Base-by-base conservation (phyloP, 2,329 filamentous ascomycete genomes). In the Microdochium paspali region DNA sequence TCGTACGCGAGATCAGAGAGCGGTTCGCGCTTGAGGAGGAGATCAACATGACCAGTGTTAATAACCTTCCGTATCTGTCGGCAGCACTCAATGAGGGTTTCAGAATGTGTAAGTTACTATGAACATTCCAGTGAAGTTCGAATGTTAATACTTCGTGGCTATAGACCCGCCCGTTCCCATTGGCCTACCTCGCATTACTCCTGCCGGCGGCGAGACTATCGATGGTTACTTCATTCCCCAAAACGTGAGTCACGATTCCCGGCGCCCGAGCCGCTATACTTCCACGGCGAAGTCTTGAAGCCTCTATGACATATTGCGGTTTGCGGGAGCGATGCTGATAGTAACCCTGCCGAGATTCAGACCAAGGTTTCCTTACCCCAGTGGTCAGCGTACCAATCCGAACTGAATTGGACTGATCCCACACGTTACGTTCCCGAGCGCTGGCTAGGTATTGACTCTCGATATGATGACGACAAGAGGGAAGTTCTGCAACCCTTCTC, bases 21-120 rank as follows among this genome's bases (percentile, higher is more conserved):
- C 40, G 55, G 0, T 72, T 72, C 49, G 51, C 54, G 6, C 57
- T 47, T 4, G 61, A 66, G 18, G 59, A 64, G 1, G 64, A 71
- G 28, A 72, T 74, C 45, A 61, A 56, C 6, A 53, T 69, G 4
- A 54, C 54, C 10, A 62, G 59, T 1, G 61, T 66, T 5, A 53
- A 54, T 32, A 52, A 56, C 2, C 50, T 72, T 1, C 32, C 54
- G 13, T 74, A 73, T 47, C 62, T 73, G 56, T 55, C 64, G 18
- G 70, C 70, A 9, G 62, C 59, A 45, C 57, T 73, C 6, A 62
- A 72, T 25, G 71, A 74, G 57, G 55, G 60, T 5, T 52, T 74
- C 32, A 63, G 71, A 6, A 57, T 67, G 45, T 73, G 71, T 50
- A 40, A 21, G 35, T 40, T 7, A 18, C 10, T 40, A 21, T 40